phyloP scores from a whole-genome alignment of 345 rosid genomes.

The Nephelium lappaceum region DNA sequence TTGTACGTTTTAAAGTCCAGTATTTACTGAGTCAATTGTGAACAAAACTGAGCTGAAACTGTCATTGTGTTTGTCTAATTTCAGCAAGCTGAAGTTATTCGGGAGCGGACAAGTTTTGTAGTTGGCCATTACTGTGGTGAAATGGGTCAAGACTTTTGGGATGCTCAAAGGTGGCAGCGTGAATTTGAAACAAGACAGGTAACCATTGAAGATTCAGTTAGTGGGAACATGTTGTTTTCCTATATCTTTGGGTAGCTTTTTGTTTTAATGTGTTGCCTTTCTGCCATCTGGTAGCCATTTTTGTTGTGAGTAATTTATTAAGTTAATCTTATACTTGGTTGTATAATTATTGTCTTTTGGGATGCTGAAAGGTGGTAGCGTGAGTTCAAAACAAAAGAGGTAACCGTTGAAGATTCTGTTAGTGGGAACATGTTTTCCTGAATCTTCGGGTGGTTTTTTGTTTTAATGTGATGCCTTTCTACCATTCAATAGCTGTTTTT shows the following conservation, averaged over 20 bases:
- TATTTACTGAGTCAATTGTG: background rate
- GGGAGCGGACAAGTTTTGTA: constrained; percentile 65
- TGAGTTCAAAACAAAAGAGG: constrained; percentile 93
- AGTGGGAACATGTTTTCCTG: background rate
- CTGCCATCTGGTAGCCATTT: no score
- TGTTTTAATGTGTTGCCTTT: constrained; percentile 1
- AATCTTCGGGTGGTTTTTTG: background rate
- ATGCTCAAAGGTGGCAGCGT: constrained; percentile 87
- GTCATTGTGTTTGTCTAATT: constrained; percentile 26
- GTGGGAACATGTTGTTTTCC: background rate
- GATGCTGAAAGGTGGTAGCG: constrained; percentile 91
- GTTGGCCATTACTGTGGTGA: constrained; percentile 98
- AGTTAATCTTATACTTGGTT: background rate
- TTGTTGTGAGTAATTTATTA: background rate
- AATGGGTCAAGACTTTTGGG: constrained; percentile 98
- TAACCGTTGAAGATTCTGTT: constrained; percentile 26
- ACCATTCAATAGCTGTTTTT: background rate
- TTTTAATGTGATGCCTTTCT: constrained; percentile 1
- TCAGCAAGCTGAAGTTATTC: constrained; percentile 98
- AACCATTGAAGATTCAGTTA: constrained; percentile 19
- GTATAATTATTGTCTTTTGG: constrained; percentile 49
- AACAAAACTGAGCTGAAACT: constrained; percentile 16
- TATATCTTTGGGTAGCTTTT: background rate
- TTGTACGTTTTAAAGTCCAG: constrained; percentile 7
- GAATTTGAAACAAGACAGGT: constrained; percentile 97